Base-by-base conservation (phyloP, 495 filamentous ascomycete genomes). In the Viridothelium virens region DNA sequence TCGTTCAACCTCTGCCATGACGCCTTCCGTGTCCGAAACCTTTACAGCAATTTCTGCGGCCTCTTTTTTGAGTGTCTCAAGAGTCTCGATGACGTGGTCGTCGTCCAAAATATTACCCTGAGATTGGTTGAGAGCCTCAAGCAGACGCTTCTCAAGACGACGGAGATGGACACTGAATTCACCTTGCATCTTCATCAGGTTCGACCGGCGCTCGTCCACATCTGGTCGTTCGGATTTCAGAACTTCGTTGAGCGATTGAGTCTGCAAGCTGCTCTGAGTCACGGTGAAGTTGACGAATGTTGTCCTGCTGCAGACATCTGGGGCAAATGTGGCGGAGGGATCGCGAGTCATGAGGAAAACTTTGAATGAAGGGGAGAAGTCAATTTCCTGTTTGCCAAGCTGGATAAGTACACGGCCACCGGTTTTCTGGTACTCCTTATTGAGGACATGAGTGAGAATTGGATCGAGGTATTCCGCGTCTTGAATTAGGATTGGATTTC, bases 201-300 rank as follows among this genome's bases (percentile, higher is more conserved):
- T 96, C 33, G 92, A 95, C 61, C 94, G 88, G 65, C 93, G 84
- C 78, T 96, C 89, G 74, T 99, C 94, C n/a, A 99, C 92, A 78
- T 99, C 94, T 34, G 95, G 92, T 61, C 95, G 86, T 81, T 99
- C 94, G 50, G 91, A 95, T 74, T 97, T 97, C 71, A 99, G 81
- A 31, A 97, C 92, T 65, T 97, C 91, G 69, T 96, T 96, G 68
- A 99, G 81, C 2, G 93, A 96, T 79, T 97, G 94, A 11, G 94
- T 97, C 76, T 96, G 93, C 73, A 99, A 82, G 81, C 93, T 97
- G 83, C 94, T 97, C 75, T 97, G 93, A 7, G 94, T 99, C 64
- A 99, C 92, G 2, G 94, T 97, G 72, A 99, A 99, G 76, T 99
- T 99, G 82, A 99, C 94, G 77, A 99, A 95, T 0, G 94, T 99